Percentiles rank a stretch among this genome's conserved stretches.
phyloP scores from a whole-genome alignment of 805 yeast species.

The Vanderwaltozyma verrucispora region DNA sequence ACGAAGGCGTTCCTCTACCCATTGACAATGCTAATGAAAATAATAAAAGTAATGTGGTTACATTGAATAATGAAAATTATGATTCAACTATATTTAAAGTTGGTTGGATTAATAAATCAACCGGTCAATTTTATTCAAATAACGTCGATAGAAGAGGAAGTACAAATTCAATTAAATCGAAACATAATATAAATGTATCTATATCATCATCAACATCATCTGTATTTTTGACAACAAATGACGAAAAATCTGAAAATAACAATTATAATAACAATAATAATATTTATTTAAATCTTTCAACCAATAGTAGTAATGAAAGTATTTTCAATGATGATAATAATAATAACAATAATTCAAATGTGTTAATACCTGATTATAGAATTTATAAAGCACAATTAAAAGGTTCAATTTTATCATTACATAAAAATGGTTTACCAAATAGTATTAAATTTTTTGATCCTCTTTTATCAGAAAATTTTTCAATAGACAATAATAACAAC shows the following conservation, averaged over 20 bases:
- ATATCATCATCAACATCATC: no score
- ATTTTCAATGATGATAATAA: background rate
- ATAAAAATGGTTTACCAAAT: conserved; percentile 42
- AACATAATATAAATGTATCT: no score
- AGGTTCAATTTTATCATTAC: conserved; percentile 57
- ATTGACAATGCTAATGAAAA: no score
- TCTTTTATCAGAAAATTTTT: background rate
- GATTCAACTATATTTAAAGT: conserved; percentile 35
- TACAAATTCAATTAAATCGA: no score
- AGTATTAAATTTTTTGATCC: conserved; percentile 36
- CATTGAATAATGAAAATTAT: conserved; percentile 25
- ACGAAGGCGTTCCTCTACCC: background rate
- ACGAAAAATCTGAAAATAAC: background rate
- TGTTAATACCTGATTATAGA: conserved; percentile 26
- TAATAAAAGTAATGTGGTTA: background rate
- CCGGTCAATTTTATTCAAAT: conserved; percentile 15
- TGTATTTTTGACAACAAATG: no score
- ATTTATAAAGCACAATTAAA: conserved; percentile 56
- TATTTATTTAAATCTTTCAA: background rate
- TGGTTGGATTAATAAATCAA: conserved; percentile 52
- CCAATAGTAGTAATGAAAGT: background rate
- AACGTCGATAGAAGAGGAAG: background rate
- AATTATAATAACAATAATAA: conserved; percentile 2
- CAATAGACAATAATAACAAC: background rate
- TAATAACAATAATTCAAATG: background rate